Percentiles rank a stretch among this genome's conserved stretches.
phyloP scores from a whole-genome alignment of 2,329 filamentous ascomycete genomes.

The Lachnellula arida region DNA sequence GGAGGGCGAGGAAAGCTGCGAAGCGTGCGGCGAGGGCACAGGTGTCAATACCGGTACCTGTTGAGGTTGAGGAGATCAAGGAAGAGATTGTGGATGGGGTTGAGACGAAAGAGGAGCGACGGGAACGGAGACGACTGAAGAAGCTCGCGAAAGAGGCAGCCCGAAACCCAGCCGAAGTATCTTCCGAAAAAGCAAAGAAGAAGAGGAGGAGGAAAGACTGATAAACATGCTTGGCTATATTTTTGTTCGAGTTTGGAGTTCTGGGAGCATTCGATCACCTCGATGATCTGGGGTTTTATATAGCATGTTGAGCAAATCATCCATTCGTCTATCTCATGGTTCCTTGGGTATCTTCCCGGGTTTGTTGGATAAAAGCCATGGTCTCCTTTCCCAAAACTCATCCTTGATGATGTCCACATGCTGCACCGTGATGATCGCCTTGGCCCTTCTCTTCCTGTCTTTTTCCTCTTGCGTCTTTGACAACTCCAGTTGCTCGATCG shows the following conservation, averaged over 20 bases:
- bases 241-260: constrained; percentile 21
- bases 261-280: constrained; percentile 12
- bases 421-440: constrained; percentile 75
- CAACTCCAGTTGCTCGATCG: constrained; percentile 49
- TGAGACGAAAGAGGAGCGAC: constrained; percentile 34
- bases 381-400: constrained; percentile 84
- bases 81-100: constrained; percentile 16
- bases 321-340: constrained; percentile 19
- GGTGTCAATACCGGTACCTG: constrained; percentile 21
- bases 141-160: constrained; percentile 24
- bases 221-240: constrained; percentile 6
- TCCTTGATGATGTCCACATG: constrained; percentile 95
- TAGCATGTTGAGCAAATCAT: constrained; percentile 6
- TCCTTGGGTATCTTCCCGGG: constrained; percentile 66
- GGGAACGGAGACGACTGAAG: constrained; percentile 35
- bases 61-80: constrained; percentile 16
- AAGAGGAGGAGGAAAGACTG: constrained; percentile 27
- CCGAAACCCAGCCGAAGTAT: constrained; percentile 13
- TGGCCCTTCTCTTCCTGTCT: constrained; percentile 72
- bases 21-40: constrained; percentile 28
- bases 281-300: constrained; percentile 13
- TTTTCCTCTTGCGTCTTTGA: constrained; percentile 82
- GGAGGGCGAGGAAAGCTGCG: constrained; percentile 36
- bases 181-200: constrained; percentile 30
- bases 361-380: constrained; percentile 76